Base-by-base conservation (phyloP, 441 rosid genomes). In the Euphorbia neoarborescens region DNA sequence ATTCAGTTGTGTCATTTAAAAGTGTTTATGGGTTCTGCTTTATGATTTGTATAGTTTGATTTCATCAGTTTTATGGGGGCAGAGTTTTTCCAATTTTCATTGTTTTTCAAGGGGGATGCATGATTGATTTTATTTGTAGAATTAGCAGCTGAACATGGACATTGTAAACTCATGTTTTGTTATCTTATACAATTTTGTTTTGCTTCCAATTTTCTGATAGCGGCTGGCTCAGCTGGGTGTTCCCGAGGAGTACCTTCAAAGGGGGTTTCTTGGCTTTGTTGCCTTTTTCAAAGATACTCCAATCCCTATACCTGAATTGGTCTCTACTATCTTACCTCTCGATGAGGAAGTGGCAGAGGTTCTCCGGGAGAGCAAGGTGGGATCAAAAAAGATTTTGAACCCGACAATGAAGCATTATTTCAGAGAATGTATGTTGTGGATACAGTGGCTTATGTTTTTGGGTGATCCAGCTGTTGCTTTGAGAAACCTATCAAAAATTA, bases 401-500 rank as follows among this genome's bases (percentile, higher is more conserved):
- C 79, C 75, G n/a, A 73, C 54, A 30, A 74, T 89, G 90, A 76
- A 84, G 69, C 69, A 69, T 19, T 58, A 51, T 71, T 88, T 88
- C 65, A 78, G 86, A 65, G 96, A 86, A 79, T 83, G 86, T 61
- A 80, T 84, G 91, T 48, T 72, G 62, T 90, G 96, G 97, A 77
- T 94, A 63, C 89, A 85, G 81, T 94, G 98, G 98, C 77, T 94
- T 76, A 94, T 94, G 98, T 92, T 94, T 78, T 80, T 63, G 77
- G 82, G 77, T 27, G 92, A 89, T 0, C 98, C 99, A 1, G 77
- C 59, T n/a, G 32, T 28, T 71, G 88, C 81, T 32, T 79, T 90
- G 70, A 80, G 71, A 76, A 81, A 80, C 68, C 81, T 92, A 27
- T 85, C 87, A 0, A 79, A 80, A 65, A 70, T 78, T 73, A 79